Evolutionary conservation across 768 basidiomycete genomes (phyloP), one percentile per base, ranked within the genome.

Genomic region (Coprinopsis strossmayeri): DNA sequence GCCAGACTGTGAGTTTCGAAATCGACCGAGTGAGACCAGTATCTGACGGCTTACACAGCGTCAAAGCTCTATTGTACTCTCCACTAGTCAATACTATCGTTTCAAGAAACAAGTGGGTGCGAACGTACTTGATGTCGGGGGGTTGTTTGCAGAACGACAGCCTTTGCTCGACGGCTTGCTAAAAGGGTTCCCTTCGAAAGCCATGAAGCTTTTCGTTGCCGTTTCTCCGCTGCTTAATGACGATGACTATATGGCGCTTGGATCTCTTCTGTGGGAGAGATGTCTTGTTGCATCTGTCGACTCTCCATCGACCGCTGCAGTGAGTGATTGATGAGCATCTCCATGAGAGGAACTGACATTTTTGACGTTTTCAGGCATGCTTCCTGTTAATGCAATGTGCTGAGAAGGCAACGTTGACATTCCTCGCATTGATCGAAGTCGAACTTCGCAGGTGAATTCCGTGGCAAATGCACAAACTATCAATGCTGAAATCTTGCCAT

Each of bases 301-400:
- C 53, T 52, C 64, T 2, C 68, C 67, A 39, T 58, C 70, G 15
- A 66, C 78, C 13, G 67, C 72, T 49, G 70, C 81, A 25, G 86
- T 85, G 50, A 46, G 79, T 62, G 27, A 39, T 21, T 18, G 17
- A 10, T 37, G 25, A 15, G 26, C 10, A 11, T 24, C 3, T 20
- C 13, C 5, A 15, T 38, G 18, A 1, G 24, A 18, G 23, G 18
- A 11, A 13, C 42, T 28, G 46, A 5, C 49, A 44, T 45, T 12
- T 50, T n/a, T n/a, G n/a, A n/a, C n/a, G n/a, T n/a, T 23, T 51
- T 23, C 49, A 81, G 80, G 71, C 78, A 3, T 81, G 77, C 55
- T 87, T 82, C 59, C 64, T 89, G 20, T 50, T 80, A 21, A 87
- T 86, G 82, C 82, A 85, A 61, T 83, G 78, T 54, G 83, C 81